These are phyloP conservation scores for Porodaedalea pini DNA, from an alignment of 1,284 basidiomycete species.

Conservation along the genomic window DNA sequence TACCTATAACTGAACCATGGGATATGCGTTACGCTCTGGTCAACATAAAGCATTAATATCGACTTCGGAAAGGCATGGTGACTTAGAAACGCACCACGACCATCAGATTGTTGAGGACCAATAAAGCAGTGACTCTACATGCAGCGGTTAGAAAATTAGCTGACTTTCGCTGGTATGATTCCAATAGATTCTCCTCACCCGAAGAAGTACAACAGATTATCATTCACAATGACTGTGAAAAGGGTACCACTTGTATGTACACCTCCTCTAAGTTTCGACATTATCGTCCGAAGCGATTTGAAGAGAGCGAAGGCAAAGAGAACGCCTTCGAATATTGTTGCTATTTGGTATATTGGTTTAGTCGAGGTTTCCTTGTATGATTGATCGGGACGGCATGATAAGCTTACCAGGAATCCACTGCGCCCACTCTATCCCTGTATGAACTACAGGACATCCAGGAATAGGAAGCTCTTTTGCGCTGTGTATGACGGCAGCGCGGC, in stretches of 20 bases:
- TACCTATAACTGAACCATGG: constrained; percentile 49
- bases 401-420: constrained; percentile 37
- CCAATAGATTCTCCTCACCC: constrained; percentile 26
- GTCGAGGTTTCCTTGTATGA: constrained; percentile 31
- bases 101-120: constrained; percentile 44
- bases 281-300: constrained; percentile 31
- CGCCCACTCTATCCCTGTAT: constrained; percentile 44
- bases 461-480: constrained; percentile 35
- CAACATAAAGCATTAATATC: background rate
- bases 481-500: constrained; percentile 33
- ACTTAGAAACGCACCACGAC: constrained; percentile 34
- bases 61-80: background rate
- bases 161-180: background rate
- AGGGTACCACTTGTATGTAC: constrained; percentile 18
- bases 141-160: background rate
- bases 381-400: constrained; percentile 26
- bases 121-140: constrained; percentile 31
- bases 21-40: constrained; percentile 32
- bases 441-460: constrained; percentile 42
- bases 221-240: constrained; percentile 33
- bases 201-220: constrained; percentile 42
- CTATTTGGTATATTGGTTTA: background rate
- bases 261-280: constrained; percentile 7
- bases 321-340: constrained; percentile 26
- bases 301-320: constrained; percentile 39